Evolutionary conservation across 129 eudicot genomes (phyloP).

Genomic region (Scalesia atractyloides): DNA sequence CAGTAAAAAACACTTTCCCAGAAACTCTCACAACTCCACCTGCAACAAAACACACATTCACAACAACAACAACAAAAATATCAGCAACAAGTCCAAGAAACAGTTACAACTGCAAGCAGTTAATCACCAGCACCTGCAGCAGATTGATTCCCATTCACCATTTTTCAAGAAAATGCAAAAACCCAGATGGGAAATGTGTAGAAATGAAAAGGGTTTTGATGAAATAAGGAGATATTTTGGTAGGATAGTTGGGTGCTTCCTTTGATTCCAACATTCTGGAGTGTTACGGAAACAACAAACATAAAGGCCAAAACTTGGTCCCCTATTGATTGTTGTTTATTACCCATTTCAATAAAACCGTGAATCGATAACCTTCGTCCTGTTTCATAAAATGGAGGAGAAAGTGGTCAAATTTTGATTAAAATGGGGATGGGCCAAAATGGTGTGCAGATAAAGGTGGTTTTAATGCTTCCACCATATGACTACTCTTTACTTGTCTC

Average conservation of each 20-base stretch:
- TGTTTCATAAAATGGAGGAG: conserved; percentile 22
- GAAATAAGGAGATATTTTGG: not conserved
- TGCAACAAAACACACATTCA: not conserved
- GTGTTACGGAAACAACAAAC: conserved; percentile 19
- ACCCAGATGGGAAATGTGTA: not conserved
- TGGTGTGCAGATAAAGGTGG: conserved; percentile 12
- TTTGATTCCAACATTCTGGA: conserved; percentile 38
- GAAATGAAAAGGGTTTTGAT: not conserved
- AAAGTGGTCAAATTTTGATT: conserved; percentile 8
- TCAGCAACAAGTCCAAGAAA: not conserved
- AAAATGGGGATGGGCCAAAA: conserved; percentile 14
- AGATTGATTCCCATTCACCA: conserved; percentile 12
- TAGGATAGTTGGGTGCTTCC: conserved; percentile 29
- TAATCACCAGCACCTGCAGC: not conserved
- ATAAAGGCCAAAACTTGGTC: conserved; percentile 38
- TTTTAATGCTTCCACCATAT: conserved; percentile 8
- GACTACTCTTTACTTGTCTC: not conserved
- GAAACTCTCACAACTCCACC: not conserved
- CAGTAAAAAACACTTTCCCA: conserved; percentile 52
- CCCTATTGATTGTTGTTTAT: conserved; percentile 24
- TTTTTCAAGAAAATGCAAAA: not conserved
- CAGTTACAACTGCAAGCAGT: not conserved
- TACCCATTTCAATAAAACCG: not conserved
- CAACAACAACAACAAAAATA: not conserved
- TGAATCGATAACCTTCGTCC: conserved; percentile 16